phyloP scores from a whole-genome alignment of 148 eudicot genomes.

The Euryodendron excelsum region DNA sequence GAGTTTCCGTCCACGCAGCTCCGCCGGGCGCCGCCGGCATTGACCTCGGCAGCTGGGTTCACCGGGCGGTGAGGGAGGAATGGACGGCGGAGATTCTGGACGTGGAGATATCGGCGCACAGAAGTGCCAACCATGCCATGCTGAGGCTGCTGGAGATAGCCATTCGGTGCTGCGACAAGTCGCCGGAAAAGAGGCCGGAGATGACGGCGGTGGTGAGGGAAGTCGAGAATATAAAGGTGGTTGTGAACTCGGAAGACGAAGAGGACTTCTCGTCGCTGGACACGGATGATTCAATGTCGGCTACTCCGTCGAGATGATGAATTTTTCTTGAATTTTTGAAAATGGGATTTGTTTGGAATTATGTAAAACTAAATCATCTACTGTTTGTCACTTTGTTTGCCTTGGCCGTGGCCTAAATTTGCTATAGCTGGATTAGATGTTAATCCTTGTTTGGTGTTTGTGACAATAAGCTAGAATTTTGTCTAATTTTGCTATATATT shows the following conservation, averaged over 20 bases:
- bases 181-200: constrained; percentile 40
- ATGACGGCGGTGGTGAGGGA: constrained; percentile 29
- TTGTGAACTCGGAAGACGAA: constrained; percentile 27
- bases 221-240: constrained; percentile 27
- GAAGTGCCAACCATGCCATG: constrained; percentile 40
- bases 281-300: constrained; percentile 38
- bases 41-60: constrained; percentile 43
- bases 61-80: constrained; percentile 49
- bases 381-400: too few relatives aligned
- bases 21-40: constrained; percentile 26
- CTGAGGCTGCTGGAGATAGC: constrained; percentile 36
- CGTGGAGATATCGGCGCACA: constrained; percentile 29
- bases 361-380: too few relatives aligned
- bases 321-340: too few relatives aligned
- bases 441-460: too few relatives aligned
- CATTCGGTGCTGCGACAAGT: constrained; percentile 34
- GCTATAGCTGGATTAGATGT: too few relatives aligned
- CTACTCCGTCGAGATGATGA: background rate
- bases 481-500: too few relatives aligned
- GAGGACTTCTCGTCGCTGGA: constrained; percentile 27
- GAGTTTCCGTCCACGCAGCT: constrained; percentile 20
- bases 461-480: too few relatives aligned
- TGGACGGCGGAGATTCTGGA: constrained; percentile 57
- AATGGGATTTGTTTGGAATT: too few relatives aligned
- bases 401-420: too few relatives aligned